Conservation (phyloP, 495 filamentous ascomycete genomes). For the Xylaria palmicola region DNA sequence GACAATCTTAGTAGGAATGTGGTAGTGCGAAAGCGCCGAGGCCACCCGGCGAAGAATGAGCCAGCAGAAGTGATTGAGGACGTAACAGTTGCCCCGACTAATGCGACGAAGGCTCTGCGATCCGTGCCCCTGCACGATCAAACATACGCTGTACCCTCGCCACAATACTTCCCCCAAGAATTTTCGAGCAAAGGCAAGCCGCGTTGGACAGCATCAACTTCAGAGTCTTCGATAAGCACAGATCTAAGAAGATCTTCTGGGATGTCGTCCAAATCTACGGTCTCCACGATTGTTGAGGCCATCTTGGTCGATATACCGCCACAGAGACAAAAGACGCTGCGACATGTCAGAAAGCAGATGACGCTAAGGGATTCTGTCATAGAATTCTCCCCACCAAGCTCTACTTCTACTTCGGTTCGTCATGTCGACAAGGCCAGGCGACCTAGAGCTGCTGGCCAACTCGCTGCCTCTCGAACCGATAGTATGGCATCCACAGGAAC, state of each 20-base stretch:
- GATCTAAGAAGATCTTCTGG: constrained; percentile 57
- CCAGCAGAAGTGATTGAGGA: constrained; percentile 46
- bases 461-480: constrained; percentile 44
- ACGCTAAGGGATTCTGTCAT: constrained; percentile 51
- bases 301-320: constrained; percentile 64
- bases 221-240: constrained; percentile 44
- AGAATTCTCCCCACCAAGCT: constrained; percentile 54
- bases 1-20: constrained; percentile 57
- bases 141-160: constrained; percentile 40
- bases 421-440: constrained; percentile 26
- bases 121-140: constrained; percentile 49
- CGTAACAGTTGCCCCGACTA: constrained; percentile 47
- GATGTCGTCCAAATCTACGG: constrained; percentile 57
- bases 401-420: constrained; percentile 34
- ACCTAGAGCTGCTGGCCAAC: constrained; percentile 16
- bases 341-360: constrained; percentile 65
- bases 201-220: constrained; percentile 32
- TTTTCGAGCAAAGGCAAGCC: constrained; percentile 25
- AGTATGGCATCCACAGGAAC: constrained; percentile 62
- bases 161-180: constrained; percentile 23
- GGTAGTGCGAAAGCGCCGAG: constrained; percentile 50
- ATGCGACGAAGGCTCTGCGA: constrained; percentile 48
- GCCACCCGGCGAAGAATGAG: constrained; percentile 29
- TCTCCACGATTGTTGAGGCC: constrained; percentile 69
- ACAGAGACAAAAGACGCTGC: constrained; percentile 57